A percentile compares a stretch with the other conserved stretches of the same genome.
Evolutionary conservation across 768 basidiomycete genomes (phyloP).

Genomic region (Podaxis sp.): DNA sequence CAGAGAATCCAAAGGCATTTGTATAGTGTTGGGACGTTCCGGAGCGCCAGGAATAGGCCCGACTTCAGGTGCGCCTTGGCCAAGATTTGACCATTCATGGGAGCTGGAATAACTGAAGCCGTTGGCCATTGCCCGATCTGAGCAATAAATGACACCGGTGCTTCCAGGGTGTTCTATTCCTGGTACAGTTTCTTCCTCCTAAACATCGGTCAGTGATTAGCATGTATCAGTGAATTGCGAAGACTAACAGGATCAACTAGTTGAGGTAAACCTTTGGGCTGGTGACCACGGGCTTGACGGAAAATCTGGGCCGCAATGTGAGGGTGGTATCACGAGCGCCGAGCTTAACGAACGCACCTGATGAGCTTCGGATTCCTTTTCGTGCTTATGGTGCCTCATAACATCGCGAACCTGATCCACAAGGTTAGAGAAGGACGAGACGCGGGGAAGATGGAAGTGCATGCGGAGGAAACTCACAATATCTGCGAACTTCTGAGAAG

Average conservation of each 20-base stretch:
- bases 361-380: slow-evolving; percentile 88
- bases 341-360: slow-evolving; percentile 44
- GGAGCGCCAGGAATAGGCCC: slow-evolving; percentile 80
- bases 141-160: slow-evolving; percentile 78
- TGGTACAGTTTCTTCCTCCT: slow-evolving; percentile 90
- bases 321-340: slow-evolving; percentile 9
- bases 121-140: slow-evolving; percentile 93
- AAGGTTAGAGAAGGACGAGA: slow-evolving; percentile 43
- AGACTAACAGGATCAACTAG: slow-evolving; percentile 65
- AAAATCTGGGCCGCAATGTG: slow-evolving; percentile 54
- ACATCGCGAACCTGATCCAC: slow-evolving; percentile 67
- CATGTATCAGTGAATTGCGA: slow-evolving; percentile 7
- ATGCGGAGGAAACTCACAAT: slow-evolving; percentile 31
- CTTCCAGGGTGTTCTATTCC: slow-evolving; percentile 79
- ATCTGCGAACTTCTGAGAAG: slow-evolving; percentile 26
- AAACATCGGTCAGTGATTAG: slow-evolving; percentile 6
- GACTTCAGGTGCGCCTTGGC: slow-evolving; percentile 92
- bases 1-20: slow-evolving; percentile 67
- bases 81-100: slow-evolving; percentile 85
- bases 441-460: slow-evolving; percentile 49
- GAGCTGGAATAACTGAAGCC: slow-evolving; percentile 80
- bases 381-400: slow-evolving; percentile 67
- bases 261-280: slow-evolving; percentile 67
- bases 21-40: slow-evolving; percentile 61
- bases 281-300: slow-evolving; percentile 69